phyloP scores from a whole-genome alignment of 179 eudicot genomes.

The Spergularia azorica region DNA sequence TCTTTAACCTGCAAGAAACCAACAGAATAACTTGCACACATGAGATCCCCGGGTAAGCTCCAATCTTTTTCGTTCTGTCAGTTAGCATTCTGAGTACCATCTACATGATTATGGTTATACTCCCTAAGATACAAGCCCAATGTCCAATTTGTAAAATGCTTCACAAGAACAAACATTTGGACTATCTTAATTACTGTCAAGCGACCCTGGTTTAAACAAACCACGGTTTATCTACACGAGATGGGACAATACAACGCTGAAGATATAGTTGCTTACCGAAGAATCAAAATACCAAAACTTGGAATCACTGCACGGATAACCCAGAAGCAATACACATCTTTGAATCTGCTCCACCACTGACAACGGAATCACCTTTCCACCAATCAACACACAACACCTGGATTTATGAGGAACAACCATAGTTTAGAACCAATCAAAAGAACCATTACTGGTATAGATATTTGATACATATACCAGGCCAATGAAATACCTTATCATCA shows the following conservation, averaged over 20 bases:
- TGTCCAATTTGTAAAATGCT: too few relatives aligned
- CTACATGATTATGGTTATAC: not conserved
- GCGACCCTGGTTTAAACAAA: not conserved
- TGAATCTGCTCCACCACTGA: slow-evolving; percentile 93
- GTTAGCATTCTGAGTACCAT: not conserved
- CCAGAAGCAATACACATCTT: slow-evolving; percentile 81
- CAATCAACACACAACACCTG: slow-evolving; percentile 91
- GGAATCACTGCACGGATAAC: slow-evolving; percentile 39
- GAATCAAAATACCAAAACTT: not conserved
- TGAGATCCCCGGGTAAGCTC: not conserved
- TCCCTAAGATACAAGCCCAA: too few relatives aligned
- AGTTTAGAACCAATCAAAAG: not conserved
- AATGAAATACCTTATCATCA: slow-evolving; percentile 66
- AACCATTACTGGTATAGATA: not conserved
- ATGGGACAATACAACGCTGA: not conserved
- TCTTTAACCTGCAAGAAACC: not conserved
- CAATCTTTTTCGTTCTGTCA: too few relatives aligned
- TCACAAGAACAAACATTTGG: too few relatives aligned
- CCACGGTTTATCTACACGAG: not conserved
- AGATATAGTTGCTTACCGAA: slow-evolving; percentile 18
- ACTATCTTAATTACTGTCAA: not conserved
- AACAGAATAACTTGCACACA: not conserved
- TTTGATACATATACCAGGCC: not conserved
- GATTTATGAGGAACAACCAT: slow-evolving; percentile 11
- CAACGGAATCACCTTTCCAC: slow-evolving; percentile 83